Evolutionary conservation across 176 grass and related monocot genomes (phyloP).

Genomic region (Dendrocalamus sinicus): DNA sequence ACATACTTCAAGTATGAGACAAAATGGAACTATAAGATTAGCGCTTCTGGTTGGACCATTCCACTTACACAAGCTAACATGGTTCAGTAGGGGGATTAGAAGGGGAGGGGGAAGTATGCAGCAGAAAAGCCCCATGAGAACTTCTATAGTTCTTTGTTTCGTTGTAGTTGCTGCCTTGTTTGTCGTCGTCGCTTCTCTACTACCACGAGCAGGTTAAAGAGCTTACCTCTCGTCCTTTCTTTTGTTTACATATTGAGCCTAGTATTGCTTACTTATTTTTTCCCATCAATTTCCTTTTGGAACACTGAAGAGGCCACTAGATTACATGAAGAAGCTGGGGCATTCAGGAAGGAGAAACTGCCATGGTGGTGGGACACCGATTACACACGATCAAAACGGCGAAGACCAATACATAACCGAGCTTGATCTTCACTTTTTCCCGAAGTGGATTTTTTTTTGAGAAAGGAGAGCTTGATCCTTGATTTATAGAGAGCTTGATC

Average conservation of each 20-base stretch:
- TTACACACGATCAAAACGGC: slow-evolving; percentile 48
- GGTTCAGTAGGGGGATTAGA: background rate
- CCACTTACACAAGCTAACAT: background rate
- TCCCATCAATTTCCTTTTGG: background rate
- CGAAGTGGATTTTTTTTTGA: background rate
- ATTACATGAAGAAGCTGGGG: slow-evolving; percentile 10
- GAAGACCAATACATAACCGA: slow-evolving; percentile 62
- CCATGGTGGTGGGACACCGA: slow-evolving; percentile 64
- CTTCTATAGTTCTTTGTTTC: background rate
- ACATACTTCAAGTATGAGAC: slow-evolving; percentile 14
- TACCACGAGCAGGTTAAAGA: slow-evolving; percentile 50
- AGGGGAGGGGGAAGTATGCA: background rate
- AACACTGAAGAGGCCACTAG: slow-evolving; percentile 17
- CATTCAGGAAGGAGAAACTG: slow-evolving; percentile 29
- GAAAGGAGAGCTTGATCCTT: background rate
- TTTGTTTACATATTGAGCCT: background rate
- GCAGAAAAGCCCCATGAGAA: slow-evolving; percentile 14
- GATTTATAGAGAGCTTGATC: background rate
- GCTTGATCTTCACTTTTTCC: slow-evolving; percentile 25
- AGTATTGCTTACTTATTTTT: background rate
- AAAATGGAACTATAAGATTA: slow-evolving; percentile 16
- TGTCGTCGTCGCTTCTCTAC: slow-evolving; percentile 20
- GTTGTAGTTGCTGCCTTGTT: background rate
- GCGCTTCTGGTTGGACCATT: background rate
- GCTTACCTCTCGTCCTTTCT: background rate